Evolutionary conservation across 306 rosid genomes (phyloP).

Genomic region (Cyamopsis tetragonoloba): DNA sequence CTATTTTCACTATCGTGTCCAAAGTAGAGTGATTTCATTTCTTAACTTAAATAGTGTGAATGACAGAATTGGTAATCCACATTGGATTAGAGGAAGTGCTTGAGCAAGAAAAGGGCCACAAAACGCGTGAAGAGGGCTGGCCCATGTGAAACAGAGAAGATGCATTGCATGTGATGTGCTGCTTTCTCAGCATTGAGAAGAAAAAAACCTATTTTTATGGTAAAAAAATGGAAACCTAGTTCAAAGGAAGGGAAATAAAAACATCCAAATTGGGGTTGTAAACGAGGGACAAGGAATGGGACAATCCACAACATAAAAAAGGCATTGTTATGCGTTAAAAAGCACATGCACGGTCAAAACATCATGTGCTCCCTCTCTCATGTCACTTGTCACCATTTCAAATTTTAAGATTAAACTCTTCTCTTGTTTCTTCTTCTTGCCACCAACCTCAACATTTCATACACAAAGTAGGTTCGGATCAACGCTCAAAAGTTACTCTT

Average conservation of each 20-base stretch:
- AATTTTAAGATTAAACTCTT: not conserved
- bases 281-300: slow-evolving; percentile 11
- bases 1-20: too few species aligned
- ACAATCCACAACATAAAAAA: slow-evolving; percentile 19
- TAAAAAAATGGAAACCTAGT: not conserved
- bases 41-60: too few species aligned
- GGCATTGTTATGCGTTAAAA: not conserved
- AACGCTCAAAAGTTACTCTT: too few species aligned
- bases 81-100: not conserved
- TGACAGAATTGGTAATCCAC: too few species aligned
- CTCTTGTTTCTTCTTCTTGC: not conserved
- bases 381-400: slow-evolving; percentile 22
- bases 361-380: slow-evolving; percentile 27
- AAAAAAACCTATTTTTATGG: too few species aligned
- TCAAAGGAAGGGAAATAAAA: not conserved
- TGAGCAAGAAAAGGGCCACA: slow-evolving; percentile 8
- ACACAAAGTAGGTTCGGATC: too few species aligned
- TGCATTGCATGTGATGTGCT: slow-evolving; percentile 31
- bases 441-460: slow-evolving; percentile 5
- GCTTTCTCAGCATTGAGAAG: slow-evolving; percentile 4
- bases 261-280: not conserved
- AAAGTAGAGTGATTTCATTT: too few species aligned
- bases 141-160: slow-evolving; percentile 28
- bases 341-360: slow-evolving; percentile 38
- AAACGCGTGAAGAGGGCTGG: slow-evolving; percentile 14